Evolutionary conservation across 2,329 filamentous ascomycete species (phyloP).

Genomic region (Neocucurbitaria cava): DNA sequence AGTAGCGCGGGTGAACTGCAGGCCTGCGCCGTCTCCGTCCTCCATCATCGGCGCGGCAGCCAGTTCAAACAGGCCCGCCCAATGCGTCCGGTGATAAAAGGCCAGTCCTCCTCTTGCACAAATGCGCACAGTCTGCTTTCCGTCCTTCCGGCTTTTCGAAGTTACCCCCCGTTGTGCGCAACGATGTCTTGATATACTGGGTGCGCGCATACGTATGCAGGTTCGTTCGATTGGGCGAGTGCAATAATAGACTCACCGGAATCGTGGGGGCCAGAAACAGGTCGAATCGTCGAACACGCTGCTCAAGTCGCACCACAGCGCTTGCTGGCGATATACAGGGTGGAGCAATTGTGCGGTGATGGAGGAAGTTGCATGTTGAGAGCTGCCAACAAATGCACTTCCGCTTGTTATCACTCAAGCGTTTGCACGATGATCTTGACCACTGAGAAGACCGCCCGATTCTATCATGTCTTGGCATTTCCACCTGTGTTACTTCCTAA

Average conservation of each 20-base stretch:
- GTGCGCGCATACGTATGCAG: conserved; percentile 15
- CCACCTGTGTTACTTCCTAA: no score
- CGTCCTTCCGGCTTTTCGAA: conserved; percentile 1
- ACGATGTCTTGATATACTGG: conserved; percentile 14
- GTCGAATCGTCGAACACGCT: background rate
- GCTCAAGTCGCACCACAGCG: background rate
- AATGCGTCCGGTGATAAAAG: conserved; percentile 10
- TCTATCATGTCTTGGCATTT: no score
- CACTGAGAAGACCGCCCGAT: no score
- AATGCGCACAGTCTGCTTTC: conserved; percentile 14
- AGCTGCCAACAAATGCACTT: no score
- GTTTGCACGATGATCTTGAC: no score
- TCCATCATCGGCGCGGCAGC: background rate
- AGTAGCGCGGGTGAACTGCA: background rate
- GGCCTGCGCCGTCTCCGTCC: conserved; percentile 1
- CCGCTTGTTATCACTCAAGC: no score
- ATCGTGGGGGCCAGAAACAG: conserved; percentile 27
- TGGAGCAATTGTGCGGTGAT: background rate
- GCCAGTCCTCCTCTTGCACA: conserved; percentile 14
- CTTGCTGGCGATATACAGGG: background rate
- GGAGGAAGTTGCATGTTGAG: background rate
- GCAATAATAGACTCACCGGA: conserved; percentile 19
- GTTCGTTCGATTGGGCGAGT: conserved; percentile 7
- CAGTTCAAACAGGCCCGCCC: background rate
- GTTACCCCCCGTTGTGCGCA: background rate